phyloP scores from a whole-genome alignment of 2,329 filamentous ascomycete genomes.

The Ceratocystis diversiconidia region DNA sequence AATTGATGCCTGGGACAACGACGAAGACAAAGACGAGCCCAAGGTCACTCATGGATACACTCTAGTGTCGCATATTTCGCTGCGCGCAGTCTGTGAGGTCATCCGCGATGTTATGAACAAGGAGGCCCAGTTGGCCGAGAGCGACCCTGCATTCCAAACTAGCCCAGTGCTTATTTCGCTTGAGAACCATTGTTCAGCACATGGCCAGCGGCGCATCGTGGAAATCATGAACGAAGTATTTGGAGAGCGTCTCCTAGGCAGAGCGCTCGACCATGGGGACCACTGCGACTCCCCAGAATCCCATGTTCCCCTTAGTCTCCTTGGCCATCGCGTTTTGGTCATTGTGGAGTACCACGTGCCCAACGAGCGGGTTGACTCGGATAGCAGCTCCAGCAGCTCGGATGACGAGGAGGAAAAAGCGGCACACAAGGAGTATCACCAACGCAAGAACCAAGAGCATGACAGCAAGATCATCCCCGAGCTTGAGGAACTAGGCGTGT shows the following conservation, averaged over 20 bases:
- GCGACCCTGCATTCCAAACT: conserved; percentile 28
- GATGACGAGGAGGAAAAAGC: conserved; percentile 32
- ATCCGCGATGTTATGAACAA: conserved; percentile 48
- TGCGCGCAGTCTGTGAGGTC: conserved; percentile 50
- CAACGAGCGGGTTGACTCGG: conserved; percentile 32
- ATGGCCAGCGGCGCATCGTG: conserved; percentile 47
- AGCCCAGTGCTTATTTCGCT: conserved; percentile 51
- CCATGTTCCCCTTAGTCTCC: conserved; percentile 43
- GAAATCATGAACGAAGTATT: conserved; percentile 52
- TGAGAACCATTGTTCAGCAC: conserved; percentile 49
- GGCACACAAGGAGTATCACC: conserved; percentile 39
- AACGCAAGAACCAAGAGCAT: conserved; percentile 36
- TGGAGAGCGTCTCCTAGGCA: conserved; percentile 44
- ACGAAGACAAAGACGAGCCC: conserved; percentile 45
- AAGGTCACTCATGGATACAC: conserved; percentile 60
- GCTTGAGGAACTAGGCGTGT: conserved; percentile 50
- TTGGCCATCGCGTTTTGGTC: conserved; percentile 49
- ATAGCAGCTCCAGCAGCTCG: conserved; percentile 28
- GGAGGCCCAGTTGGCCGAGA: conserved; percentile 33
- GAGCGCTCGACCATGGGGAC: conserved; percentile 38
- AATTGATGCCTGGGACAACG: conserved; percentile 59
- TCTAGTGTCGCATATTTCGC: conserved; percentile 49
- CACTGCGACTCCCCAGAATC: conserved; percentile 32
- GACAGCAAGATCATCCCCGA: conserved; percentile 45
- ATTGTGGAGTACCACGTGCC: conserved; percentile 54